Evolutionary conservation across 2,329 filamentous ascomycete genomes (phyloP), one percentile per base, ranked within the genome.

Genomic region (Nothophoma quercina): DNA sequence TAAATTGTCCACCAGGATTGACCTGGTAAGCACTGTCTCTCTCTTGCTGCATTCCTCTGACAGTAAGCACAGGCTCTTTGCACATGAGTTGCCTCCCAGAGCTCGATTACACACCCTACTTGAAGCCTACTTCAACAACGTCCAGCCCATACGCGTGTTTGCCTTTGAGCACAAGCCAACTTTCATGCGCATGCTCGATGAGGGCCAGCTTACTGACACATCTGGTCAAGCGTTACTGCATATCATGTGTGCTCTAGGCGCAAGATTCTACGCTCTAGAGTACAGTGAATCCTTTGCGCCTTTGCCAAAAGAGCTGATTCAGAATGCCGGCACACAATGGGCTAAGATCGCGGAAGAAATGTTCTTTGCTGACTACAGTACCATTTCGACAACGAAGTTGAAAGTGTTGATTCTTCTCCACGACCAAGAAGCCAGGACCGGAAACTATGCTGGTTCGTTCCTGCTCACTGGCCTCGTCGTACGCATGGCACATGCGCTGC

Each of bases 321-420:
- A 69, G 25, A 60, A 60, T 15, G 68, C 67, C 18, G 68, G 68
- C 22, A 66, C 58, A n/a, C 68, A 71, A 18, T 71, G 68, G 68
- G 68, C 68, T 2, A 71, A 71, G 45, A 57, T 52, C 7, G 68
- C 67, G 0, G 67, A 71, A 53, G 64, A 69, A 32, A 65, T 68
- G 62, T 70, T 69, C 44, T 70, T 71, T 22, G 60, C 68, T 4
- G 68, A 71, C 38, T 71, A 71, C 51, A 70, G 68, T 40, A 66
- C 64, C 12, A 71, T 71, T 3, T 70, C 67, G 1, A 65, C 67
- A 4, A 68, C 62, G 4, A 70, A 70, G 47, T 51, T 70, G 9
- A 70, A 71, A 28, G 67, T 68, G 0, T 48, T 71, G 7, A 60
- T 71, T 3, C 52, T 71, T 1, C 65, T 71, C 9, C 67, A 71